Base-by-base conservation (phyloP, 805 yeast genomes). In the Ogataea pilisensis region DNA sequence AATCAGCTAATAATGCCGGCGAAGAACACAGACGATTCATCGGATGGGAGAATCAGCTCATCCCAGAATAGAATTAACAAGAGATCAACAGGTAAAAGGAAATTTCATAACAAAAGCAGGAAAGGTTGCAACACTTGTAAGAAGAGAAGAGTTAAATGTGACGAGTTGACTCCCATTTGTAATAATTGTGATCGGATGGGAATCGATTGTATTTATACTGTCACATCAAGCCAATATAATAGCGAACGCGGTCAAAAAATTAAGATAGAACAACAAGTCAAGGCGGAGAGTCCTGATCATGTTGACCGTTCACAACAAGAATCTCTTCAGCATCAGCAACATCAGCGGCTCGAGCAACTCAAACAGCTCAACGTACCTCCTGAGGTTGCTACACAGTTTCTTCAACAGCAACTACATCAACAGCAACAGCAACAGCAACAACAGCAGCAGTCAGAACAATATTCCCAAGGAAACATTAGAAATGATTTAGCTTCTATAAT, bases 41-140 rank as follows among this genome's bases (percentile, higher is more conserved):
- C 13, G n/a, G 32, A 35, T 13, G 19, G 27, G n/a, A 8, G 8
- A 11, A 12, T 34, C 22, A 34, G 18, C 19, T 34, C 31, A 5
- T 26, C 28, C 8, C 18, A 28, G n/a, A 12, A 19, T 35, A 63
- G 55, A 43, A 61, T 66, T 1, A 53, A 39, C 26, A 61, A 60
- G 43, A 57, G 57, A 25, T 66, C 84, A 0, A 76, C 80, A 0
- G 87, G 85, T 5, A 90, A 88, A 63, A 73, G 97, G 34, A 84
- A 86, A 55, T 91, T 83, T 55, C 98, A 91, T 59, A 85, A 81
- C 44, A 91, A 91, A 63, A 85, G 95, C 27, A 76, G 95, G 42
- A 76, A 78, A 42, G 98, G 98, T 0, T 90, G 98, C 64, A 75
- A 80, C 30, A 85, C 95, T 2, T 90, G 98, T 64, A 90, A 90